These are phyloP conservation scores for Globisporangium orthogonon DNA, from an alignment of 352 stramenopile genomes.

Conservation along the genomic window DNA sequence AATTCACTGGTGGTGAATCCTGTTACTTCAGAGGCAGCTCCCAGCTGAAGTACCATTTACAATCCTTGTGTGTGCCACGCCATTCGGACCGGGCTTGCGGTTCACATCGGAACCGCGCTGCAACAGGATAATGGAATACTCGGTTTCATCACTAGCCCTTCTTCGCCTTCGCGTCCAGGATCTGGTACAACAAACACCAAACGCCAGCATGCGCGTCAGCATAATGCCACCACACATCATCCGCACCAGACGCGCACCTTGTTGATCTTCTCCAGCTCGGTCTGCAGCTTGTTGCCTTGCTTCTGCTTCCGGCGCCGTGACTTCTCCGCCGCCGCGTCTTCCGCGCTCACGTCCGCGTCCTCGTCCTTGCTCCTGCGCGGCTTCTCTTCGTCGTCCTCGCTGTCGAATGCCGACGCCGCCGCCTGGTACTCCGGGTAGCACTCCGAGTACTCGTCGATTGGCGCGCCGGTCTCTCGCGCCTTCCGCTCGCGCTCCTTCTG, in stretches of 20 bases:
- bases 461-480: constrained; percentile 14
- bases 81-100: too few relatives aligned
- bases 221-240: neutral
- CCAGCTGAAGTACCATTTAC: too few relatives aligned
- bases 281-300: constrained; percentile 56
- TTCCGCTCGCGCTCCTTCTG: constrained; percentile 19
- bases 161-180: constrained; percentile 23
- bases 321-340: constrained; percentile 22
- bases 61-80: too few relatives aligned
- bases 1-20: neutral
- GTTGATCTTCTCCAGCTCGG: constrained; percentile 69
- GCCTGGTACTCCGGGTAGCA: constrained; percentile 44
- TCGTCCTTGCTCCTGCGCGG: constrained; percentile 21
- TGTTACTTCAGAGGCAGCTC: too few relatives aligned
- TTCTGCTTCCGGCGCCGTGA: constrained; percentile 55
- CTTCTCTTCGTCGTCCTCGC: constrained; percentile 64
- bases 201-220: constrained; percentile 4
- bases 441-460: constrained; percentile 53
- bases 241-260: constrained; percentile 31
- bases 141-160: neutral
- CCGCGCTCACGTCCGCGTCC: constrained; percentile 15
- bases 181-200: constrained; percentile 11
- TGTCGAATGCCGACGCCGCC: constrained; percentile 25
- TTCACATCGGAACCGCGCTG: too few relatives aligned
- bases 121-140: neutral